phyloP scores from a whole-genome alignment of 2,329 filamentous ascomycete genomes.

The Ophiostoma fasciatum region DNA sequence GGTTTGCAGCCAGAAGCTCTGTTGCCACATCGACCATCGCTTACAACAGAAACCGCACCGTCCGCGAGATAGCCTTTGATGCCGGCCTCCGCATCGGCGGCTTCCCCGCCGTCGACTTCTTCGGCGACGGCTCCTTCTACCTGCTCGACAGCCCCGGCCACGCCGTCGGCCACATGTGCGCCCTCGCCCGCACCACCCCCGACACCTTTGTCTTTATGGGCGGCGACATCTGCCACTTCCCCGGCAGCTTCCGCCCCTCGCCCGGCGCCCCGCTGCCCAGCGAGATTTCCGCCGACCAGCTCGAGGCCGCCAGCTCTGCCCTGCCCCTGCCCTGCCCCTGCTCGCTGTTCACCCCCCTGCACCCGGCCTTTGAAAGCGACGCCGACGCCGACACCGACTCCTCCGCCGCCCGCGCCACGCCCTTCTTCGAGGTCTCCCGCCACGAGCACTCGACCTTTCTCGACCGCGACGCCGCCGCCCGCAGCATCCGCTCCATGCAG shows the following conservation, averaged over 20 bases:
- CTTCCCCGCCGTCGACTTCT: conserved; percentile 13
- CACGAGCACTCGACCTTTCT: not conserved
- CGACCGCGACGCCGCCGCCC: not conserved
- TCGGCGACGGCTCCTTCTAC: conserved; percentile 14
- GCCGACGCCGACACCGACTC: not conserved
- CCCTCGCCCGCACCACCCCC: conserved; percentile 20
- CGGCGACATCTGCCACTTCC: conserved; percentile 27
- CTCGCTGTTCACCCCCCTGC: too few species aligned
- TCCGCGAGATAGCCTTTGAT: too few species aligned
- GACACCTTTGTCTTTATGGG: conserved; percentile 26
- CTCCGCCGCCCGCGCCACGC: not conserved
- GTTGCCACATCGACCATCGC: too few species aligned
- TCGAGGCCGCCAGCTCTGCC: conserved; percentile 24
- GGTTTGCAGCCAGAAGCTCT: too few species aligned
- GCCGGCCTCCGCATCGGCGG: conserved; percentile 16
- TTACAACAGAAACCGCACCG: too few species aligned
- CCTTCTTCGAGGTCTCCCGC: not conserved
- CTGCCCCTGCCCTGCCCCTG: too few species aligned
- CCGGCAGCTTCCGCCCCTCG: conserved; percentile 23
- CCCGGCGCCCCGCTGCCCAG: conserved; percentile 20
- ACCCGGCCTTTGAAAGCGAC: too few species aligned
- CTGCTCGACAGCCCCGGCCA: conserved; percentile 14
- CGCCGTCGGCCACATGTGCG: conserved; percentile 17
- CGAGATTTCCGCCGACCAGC: too few species aligned
- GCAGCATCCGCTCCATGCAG: conserved; percentile 2